phyloP scores from a whole-genome alignment of 2,329 filamentous ascomycete species.

The Plenodomus tracheiphilus region DNA sequence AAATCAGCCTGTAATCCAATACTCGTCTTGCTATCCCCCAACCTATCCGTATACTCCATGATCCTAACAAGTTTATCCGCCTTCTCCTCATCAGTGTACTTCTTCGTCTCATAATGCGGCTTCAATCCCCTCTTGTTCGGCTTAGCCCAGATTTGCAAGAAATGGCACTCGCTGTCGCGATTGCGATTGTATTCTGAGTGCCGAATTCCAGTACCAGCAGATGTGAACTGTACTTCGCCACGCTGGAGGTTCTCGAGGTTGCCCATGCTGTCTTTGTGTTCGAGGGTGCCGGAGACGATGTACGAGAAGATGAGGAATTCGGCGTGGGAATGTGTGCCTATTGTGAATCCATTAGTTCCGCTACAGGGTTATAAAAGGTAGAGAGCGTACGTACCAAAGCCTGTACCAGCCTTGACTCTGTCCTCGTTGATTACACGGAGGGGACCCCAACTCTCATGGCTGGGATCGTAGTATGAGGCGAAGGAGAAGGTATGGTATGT shows the following conservation, averaged over 20 bases:
- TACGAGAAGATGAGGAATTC: constrained; percentile 92
- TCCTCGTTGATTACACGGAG: constrained; percentile 89
- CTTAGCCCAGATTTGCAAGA: constrained; percentile 86
- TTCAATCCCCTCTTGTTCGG: constrained; percentile 74
- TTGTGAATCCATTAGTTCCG: not conserved
- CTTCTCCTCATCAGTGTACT: constrained; percentile 75
- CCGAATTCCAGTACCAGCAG: constrained; percentile 77
- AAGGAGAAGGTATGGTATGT: constrained; percentile 87
- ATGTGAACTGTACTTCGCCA: constrained; percentile 88
- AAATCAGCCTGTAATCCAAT: constrained; percentile 87
- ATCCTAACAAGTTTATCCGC: constrained; percentile 71
- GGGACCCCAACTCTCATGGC: constrained; percentile 70
- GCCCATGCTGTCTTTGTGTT: constrained; percentile 85
- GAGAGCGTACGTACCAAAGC: constrained; percentile 59
- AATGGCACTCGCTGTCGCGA: constrained; percentile 71
- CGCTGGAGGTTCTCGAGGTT: constrained; percentile 70
- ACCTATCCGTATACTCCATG: constrained; percentile 69
- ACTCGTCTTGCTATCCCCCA: constrained; percentile 67
- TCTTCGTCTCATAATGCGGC: constrained; percentile 75
- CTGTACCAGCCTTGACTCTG: constrained; percentile 71
- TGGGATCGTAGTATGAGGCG: constrained; percentile 69
- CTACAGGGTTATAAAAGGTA: rapidly evolving
- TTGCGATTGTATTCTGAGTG: constrained; percentile 85
- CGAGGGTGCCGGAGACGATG: constrained; percentile 81
- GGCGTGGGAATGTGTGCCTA: constrained; percentile 74